Evolutionary conservation across 345 rosid genomes (phyloP).

Genomic region (Boechera retrofracta): DNA sequence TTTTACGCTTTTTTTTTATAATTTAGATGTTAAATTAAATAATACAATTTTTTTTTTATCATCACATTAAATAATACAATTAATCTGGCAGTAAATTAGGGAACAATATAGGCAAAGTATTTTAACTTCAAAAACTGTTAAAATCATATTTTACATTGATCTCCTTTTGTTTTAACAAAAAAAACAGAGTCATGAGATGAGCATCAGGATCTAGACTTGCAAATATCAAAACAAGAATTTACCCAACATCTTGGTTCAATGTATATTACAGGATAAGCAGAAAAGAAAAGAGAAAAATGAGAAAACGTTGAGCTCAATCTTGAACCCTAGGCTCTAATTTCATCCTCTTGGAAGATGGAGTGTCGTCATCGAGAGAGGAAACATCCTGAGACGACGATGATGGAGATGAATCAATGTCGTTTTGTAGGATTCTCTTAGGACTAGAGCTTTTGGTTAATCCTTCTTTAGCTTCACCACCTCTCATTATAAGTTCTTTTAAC

Average conservation of each 20-base stretch:
- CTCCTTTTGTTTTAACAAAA: background rate
- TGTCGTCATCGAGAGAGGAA: slow-evolving; percentile 21
- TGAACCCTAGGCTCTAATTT: slow-evolving; percentile 1
- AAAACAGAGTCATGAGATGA: background rate
- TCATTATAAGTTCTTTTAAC: slow-evolving; percentile 54
- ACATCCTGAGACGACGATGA: slow-evolving; percentile 15
- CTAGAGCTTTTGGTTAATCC: slow-evolving; percentile 6
- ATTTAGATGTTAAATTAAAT: background rate
- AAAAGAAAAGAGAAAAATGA: background rate
- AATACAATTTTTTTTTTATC: background rate
- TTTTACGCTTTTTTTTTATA: background rate
- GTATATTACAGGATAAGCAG: background rate
- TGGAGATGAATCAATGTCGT: slow-evolving; percentile 25
- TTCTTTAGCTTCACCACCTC: slow-evolving; percentile 44
- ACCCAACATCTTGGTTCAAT: slow-evolving; percentile 9
- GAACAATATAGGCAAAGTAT: background rate
- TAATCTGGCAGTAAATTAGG: background rate
- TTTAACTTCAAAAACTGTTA: background rate
- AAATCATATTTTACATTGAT: slow-evolving; percentile 5
- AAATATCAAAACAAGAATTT: background rate
- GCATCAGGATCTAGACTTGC: slow-evolving; percentile 6
- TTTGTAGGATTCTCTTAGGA: slow-evolving; percentile 46
- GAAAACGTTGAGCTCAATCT: slow-evolving; percentile 8
- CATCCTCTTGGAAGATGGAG: slow-evolving; percentile 33
- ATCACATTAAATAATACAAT: background rate